Evolutionary conservation across 2,329 filamentous ascomycete genomes (phyloP), one percentile per base, ranked within the genome.

Genomic region (Acephala macrosclerotiorum): DNA sequence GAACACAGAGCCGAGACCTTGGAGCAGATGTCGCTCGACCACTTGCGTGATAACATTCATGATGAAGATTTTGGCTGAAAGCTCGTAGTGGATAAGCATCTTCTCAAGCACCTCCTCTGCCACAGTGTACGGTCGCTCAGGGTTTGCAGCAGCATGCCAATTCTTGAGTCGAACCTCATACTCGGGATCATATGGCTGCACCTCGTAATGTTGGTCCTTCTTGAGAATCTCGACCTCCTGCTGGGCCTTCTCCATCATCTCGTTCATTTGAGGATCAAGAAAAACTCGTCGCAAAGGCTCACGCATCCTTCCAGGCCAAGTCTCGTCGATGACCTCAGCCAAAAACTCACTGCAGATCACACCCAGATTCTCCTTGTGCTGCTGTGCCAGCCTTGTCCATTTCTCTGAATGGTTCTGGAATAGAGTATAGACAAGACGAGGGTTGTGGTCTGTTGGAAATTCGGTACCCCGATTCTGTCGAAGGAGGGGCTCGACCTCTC

Each of bases 61-160:
- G 51, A 68, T 65, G 51, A 68, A 68, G 22, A 68, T 63, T 35
- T 62, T 63, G 4, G 66, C 38, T 4, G 63, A 60, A 14, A 68
- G 57, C 60, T 67, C 66, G 42, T 68, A 68, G 33, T 65, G 60
- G 16, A 68, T 68, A 36, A 65, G 66, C 60, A 65, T 63, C 60
- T 65, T 65, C 42, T 65, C 66, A 14, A 68, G 53, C 14, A 68
- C 63, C 36, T 65, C 60, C 51, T 65, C 66, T 1, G 66, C 63
- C 25, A 56, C 60, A 12, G 66, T 65, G 36, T 63, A 64, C 7
- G 59, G 63, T n/a, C 35, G 59, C 25, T 65, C 60, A 1, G 49
- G 55, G 11, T 51, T 49, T 16, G 57, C 58, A 9, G 59, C 42
- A 18, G 66, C 60, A 18, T 45, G 60, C 60, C 60, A 65, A 4